Conservation (phyloP, 2,329 filamentous ascomycete species). For the Seiridium unicorne region DNA sequence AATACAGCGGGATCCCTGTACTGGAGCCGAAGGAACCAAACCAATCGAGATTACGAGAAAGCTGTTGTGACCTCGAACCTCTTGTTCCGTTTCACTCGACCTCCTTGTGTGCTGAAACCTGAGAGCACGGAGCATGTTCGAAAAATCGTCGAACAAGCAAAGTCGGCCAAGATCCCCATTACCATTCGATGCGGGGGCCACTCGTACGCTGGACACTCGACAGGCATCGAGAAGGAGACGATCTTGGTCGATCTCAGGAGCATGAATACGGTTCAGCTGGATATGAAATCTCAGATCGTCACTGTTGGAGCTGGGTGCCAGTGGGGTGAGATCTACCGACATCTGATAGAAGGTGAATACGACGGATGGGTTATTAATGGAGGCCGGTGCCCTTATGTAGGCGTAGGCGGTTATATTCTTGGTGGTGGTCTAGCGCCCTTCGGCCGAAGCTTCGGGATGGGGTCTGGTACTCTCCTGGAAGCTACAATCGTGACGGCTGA, state of each 20-base stretch:
- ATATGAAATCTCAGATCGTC: slow-evolving; percentile 14
- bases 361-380: slow-evolving; percentile 26
- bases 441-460: slow-evolving; percentile 32
- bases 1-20: too few species aligned
- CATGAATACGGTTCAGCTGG: slow-evolving; percentile 25
- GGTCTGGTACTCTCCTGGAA: slow-evolving; percentile 31
- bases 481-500: slow-evolving; percentile 30
- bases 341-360: slow-evolving; percentile 19
- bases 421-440: slow-evolving; percentile 36
- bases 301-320: slow-evolving; percentile 23
- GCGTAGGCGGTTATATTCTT: slow-evolving; percentile 35
- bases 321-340: slow-evolving; percentile 31
- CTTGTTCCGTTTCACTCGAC: slow-evolving; percentile 23
- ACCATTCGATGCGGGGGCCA: slow-evolving; percentile 30
- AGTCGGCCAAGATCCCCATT: slow-evolving; percentile 9
- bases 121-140: slow-evolving; percentile 13
- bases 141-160: slow-evolving; percentile 14
- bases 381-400: slow-evolving; percentile 32
- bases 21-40: too few species aligned
- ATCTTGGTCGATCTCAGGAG: slow-evolving; percentile 27
- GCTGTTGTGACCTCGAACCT: slow-evolving; percentile 24
- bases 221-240: slow-evolving; percentile 13
- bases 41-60: slow-evolving; percentile 17
- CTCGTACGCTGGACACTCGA: slow-evolving; percentile 29
- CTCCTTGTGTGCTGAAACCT: slow-evolving; percentile 22